Percentiles rank a stretch among this genome's conserved stretches.
phyloP scores from a whole-genome alignment of 129 eudicot species.

The Artemisia tridentata region DNA sequence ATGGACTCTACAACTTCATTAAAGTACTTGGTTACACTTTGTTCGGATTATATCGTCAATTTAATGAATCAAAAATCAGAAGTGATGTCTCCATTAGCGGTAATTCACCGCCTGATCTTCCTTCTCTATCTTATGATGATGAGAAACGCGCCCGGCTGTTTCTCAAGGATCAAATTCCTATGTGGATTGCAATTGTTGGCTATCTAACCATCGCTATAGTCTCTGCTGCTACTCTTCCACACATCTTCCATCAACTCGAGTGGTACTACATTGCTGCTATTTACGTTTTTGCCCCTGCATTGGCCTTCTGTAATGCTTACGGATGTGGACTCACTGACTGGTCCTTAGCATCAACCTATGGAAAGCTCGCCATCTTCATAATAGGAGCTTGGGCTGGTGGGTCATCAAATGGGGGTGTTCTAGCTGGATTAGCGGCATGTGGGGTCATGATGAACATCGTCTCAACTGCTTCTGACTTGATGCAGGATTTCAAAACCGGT shows the following conservation, averaged over 20 bases:
- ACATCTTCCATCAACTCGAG: constrained; percentile 64
- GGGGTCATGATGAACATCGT: constrained; percentile 99
- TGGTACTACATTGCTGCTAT: constrained; percentile 76
- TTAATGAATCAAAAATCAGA: constrained; percentile 23
- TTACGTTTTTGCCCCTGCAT: constrained; percentile 58
- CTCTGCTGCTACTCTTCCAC: constrained; percentile 64
- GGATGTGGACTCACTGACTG: constrained; percentile 94
- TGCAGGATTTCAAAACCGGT: constrained; percentile 92
- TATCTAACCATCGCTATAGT: constrained; percentile 55
- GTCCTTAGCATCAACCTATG: constrained; percentile 89
- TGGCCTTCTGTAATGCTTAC: constrained; percentile 90
- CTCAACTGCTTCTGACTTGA: constrained; percentile 85
- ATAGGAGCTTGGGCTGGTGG: constrained; percentile 95
- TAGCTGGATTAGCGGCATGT: constrained; percentile 88
- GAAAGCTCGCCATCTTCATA: constrained; percentile 81
- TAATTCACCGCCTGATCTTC: constrained; percentile 23
- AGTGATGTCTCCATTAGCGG: constrained; percentile 40
- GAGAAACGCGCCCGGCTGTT: constrained; percentile 60
- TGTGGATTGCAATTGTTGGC: constrained; percentile 67
- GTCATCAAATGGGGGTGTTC: constrained; percentile 63
- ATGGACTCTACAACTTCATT: constrained; percentile 83
- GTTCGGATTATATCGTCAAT: constrained; percentile 52
- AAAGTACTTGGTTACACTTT: constrained; percentile 70
- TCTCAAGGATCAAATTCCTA: constrained; percentile 79
- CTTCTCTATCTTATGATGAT: constrained; percentile 60